phyloP scores from a whole-genome alignment of 2,329 filamentous ascomycete species.

The Ceratocystis eucalypticola region DNA sequence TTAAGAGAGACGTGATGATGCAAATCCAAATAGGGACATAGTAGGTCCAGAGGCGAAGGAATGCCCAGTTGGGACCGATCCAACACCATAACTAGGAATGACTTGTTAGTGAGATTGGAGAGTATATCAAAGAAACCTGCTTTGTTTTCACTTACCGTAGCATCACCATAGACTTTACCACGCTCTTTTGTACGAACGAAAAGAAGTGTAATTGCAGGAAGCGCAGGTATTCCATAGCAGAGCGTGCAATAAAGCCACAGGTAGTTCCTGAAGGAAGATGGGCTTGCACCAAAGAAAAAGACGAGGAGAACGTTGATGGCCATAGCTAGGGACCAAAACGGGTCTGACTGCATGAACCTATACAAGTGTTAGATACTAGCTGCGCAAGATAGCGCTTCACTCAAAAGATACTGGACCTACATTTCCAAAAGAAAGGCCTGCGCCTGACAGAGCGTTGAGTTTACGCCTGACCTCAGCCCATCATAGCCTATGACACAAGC shows the following conservation, averaged over 20 bases:
- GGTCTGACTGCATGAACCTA: conserved; percentile 66
- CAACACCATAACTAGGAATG: conserved; percentile 45
- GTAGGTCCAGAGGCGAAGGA: conserved; percentile 46
- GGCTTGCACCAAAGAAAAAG: conserved; percentile 46
- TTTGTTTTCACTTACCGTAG: conserved; percentile 33
- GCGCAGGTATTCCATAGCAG: conserved; percentile 58
- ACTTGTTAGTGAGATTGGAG: not conserved
- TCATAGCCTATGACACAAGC: conserved; percentile 60
- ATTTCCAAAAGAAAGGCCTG: conserved; percentile 53
- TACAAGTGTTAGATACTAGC: not conserved
- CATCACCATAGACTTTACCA: conserved; percentile 40
- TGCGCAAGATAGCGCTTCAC: not conserved
- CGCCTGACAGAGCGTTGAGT: conserved; percentile 45
- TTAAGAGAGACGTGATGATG: conserved; percentile 39
- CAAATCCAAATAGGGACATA: conserved; percentile 50
- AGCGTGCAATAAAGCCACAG: conserved; percentile 56
- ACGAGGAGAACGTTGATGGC: conserved; percentile 66
- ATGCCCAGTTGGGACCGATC: conserved; percentile 42
- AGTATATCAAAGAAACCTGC: not conserved
- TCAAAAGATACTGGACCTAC: conserved; percentile 32
- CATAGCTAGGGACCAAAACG: conserved; percentile 70
- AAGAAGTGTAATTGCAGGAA: conserved; percentile 53
- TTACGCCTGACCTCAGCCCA: conserved; percentile 42
- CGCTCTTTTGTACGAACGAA: conserved; percentile 34
- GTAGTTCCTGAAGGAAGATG: conserved; percentile 57